Percentiles rank a stretch among this genome's conserved stretches.
Conservation (phyloP, 2,329 filamentous ascomycete genomes). For the Nothophoma quercina region DNA sequence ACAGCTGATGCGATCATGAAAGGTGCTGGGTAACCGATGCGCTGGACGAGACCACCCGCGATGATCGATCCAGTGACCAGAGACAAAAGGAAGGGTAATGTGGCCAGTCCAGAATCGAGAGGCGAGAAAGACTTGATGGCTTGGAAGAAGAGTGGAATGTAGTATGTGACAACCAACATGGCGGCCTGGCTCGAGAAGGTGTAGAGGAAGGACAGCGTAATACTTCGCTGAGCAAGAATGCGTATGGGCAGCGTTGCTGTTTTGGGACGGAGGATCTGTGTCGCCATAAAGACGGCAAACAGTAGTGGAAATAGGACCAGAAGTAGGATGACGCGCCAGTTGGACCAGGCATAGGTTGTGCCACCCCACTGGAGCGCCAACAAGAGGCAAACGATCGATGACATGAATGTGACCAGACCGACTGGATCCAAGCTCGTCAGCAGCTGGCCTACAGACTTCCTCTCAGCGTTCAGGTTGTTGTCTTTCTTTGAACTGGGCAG, state of each 20-base stretch:
- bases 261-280: conserved; percentile 19
- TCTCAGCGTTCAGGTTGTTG: background rate
- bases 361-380: conserved; percentile 46
- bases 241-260: conserved; percentile 27
- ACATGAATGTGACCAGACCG: conserved; percentile 36
- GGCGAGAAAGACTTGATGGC: conserved; percentile 24
- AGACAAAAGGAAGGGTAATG: conserved; percentile 21
- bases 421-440: conserved; percentile 35
- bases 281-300: conserved; percentile 53
- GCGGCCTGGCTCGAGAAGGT: conserved; percentile 13
- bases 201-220: conserved; percentile 16
- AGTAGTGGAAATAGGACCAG: conserved; percentile 48
- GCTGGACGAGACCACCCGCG: conserved; percentile 43
- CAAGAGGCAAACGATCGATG: conserved; percentile 35
- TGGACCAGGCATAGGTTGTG: conserved; percentile 52
- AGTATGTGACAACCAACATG: conserved; percentile 19
- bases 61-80: conserved; percentile 27
- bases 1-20: conserved; percentile 46
- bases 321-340: conserved; percentile 54
- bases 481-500: conserved; percentile 11
- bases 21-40: conserved; percentile 53
- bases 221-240: conserved; percentile 25
- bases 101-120: conserved; percentile 21
- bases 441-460: background rate
- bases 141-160: conserved; percentile 32